Conservation (phyloP, 2,329 filamentous ascomycete species). For the Trichophaea hybrida region DNA sequence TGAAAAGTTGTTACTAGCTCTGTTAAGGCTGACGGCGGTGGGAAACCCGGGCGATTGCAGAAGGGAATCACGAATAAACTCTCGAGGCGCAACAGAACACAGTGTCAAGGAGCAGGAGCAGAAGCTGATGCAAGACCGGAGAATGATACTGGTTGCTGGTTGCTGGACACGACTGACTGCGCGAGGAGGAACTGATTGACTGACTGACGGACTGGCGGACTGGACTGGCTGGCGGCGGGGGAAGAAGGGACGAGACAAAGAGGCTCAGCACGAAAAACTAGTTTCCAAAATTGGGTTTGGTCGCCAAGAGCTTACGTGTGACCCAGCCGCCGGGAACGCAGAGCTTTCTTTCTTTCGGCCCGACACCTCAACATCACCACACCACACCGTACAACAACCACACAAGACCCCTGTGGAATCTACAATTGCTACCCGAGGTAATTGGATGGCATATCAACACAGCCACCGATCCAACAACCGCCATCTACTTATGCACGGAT, state of each 20-base stretch:
- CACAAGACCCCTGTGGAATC: too few species aligned
- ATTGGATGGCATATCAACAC: too few species aligned
- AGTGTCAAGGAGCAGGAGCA: not conserved
- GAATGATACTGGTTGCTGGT: not conserved
- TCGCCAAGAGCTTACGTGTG: too few species aligned
- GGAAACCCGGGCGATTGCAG: not conserved
- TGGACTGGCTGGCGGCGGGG: not conserved
- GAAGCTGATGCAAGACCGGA: not conserved
- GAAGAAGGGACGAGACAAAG: not conserved
- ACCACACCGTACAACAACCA: too few species aligned
- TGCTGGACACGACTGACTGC: not conserved
- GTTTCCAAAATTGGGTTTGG: too few species aligned
- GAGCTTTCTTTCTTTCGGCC: too few species aligned
- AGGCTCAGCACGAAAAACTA: not conserved
- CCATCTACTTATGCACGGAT: too few species aligned
- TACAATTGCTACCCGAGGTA: too few species aligned
- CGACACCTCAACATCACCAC: too few species aligned
- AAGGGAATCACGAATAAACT: not conserved
- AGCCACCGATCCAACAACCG: too few species aligned
- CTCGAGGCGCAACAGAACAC: not conserved
- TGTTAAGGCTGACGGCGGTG: not conserved
- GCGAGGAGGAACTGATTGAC: not conserved
- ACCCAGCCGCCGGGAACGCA: too few species aligned
- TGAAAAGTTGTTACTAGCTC: not conserved
- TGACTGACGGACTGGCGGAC: not conserved